A percentile compares a stretch with the other conserved stretches of the same genome.
Evolutionary conservation across 805 yeast species (phyloP).

Genomic region (Wickerhamiella azyma): DNA sequence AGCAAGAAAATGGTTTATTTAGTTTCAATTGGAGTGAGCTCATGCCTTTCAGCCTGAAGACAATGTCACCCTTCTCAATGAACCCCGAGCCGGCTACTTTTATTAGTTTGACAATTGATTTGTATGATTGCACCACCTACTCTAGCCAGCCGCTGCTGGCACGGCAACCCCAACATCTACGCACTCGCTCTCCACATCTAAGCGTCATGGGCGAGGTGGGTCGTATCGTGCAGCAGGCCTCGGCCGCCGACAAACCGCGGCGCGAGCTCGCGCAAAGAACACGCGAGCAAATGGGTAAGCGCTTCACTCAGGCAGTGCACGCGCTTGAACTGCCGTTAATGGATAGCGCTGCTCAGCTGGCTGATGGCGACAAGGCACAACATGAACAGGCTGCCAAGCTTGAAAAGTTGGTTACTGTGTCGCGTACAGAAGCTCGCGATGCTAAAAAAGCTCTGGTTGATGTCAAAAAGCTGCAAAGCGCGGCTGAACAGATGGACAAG

Average conservation of each 20-base stretch:
- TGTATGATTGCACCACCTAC: no score
- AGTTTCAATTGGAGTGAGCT: no score
- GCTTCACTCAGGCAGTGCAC: background rate
- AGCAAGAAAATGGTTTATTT: no score
- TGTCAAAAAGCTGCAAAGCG: background rate
- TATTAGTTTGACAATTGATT: background rate
- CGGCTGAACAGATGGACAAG: slow-evolving; percentile 7
- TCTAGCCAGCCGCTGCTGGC: no score
- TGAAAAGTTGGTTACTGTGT: background rate
- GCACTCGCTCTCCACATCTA: background rate
- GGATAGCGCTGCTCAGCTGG: background rate
- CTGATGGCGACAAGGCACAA: background rate
- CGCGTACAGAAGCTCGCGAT: background rate
- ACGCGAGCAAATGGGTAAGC: background rate
- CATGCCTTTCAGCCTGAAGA: no score
- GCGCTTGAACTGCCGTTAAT: slow-evolving; percentile 5
- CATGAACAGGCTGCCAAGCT: background rate
- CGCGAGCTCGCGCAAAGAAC: slow-evolving; percentile 1
- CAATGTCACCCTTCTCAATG: no score
- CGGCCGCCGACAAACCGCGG: slow-evolving; percentile 2
- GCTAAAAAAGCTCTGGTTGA: background rate
- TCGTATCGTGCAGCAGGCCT: slow-evolving; percentile 4
- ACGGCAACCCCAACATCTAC: no score
- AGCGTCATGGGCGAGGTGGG: slow-evolving; percentile 4
- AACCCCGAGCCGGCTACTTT: no score